Base-by-base conservation (phyloP, 768 basidiomycete species). In the Agaricus sinodeliciosus region DNA sequence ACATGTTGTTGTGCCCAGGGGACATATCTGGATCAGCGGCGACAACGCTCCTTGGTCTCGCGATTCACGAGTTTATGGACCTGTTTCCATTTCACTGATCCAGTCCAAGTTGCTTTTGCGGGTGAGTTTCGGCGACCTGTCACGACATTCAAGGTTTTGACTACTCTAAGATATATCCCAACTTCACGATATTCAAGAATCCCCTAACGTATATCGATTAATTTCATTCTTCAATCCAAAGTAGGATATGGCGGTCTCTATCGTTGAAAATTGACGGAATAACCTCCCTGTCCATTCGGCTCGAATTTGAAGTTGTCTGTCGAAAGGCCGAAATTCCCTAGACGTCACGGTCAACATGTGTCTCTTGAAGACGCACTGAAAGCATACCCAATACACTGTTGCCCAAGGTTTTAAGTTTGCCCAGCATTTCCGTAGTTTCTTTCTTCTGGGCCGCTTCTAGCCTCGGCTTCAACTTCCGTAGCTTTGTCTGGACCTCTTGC, bases 261-360 rank as follows among this genome's bases (percentile, higher is more conserved):
- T 60, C 65, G 77, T 42, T 71, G 72, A 64, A 98, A 96, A 61
- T 90, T 89, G 80, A 98, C 82, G 0, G 87, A 89, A 71, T 97
- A 98, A 0, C 95, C 93, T n/a, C 95, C 95, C 57, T 93, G 85
- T 5, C 86, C 90, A 58, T 95, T 94, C 15, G 91, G 91, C 55
- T 85, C 84, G 62, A 99, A 91, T 70, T 98, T 88, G 78, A 98
- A 98, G 70, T 95, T 98, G 64, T 98, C 85, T 0, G 94, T 97
- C 12, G 87, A 93, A 57, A 98, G 67, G 15, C 96, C 95, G 63
- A 98, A 98, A 55, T 88, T 90, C 3, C 92, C 91, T 94, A 58
- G 3, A 16, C 43, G 7, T 19, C 31, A 18, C 31, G 11, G 31
- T 36, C 16, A 51, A 47, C 44, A 13, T 51, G 27, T 26, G 25